phyloP scores from a whole-genome alignment of 148 eudicot species.

The Chenopodium quinoa region DNA sequence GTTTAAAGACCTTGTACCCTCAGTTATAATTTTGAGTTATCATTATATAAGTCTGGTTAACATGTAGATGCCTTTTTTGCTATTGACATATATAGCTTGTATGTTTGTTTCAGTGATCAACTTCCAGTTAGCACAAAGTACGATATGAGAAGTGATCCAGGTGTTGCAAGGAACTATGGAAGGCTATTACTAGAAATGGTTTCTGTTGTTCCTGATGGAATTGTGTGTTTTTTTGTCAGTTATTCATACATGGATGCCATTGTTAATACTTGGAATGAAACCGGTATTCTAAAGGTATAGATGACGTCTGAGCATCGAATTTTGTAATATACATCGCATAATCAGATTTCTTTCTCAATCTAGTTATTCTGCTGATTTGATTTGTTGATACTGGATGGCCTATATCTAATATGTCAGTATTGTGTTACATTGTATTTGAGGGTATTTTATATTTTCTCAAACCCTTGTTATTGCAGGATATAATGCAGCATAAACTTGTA shows the following conservation, averaged over 20 bases:
- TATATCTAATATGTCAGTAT: not conserved
- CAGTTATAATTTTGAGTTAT: too few relatives aligned
- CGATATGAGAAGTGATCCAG: too few relatives aligned
- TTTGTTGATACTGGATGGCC: not conserved
- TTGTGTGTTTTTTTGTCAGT: constrained; percentile 96
- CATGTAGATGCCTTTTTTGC: too few relatives aligned
- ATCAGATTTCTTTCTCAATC: not conserved
- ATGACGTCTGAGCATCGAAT: not conserved
- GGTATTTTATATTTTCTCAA: not conserved
- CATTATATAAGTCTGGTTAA: too few relatives aligned
- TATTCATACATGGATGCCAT: too few relatives aligned
- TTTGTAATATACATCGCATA: not conserved
- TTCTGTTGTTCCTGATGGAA: constrained; percentile 95
- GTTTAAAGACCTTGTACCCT: not conserved
- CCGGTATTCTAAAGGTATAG: too few relatives aligned
- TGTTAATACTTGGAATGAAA: too few relatives aligned
- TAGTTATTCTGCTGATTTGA: constrained; percentile 2
- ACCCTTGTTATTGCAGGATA: constrained; percentile 52
- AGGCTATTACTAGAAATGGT: constrained; percentile 57
- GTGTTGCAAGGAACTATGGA: too few relatives aligned
- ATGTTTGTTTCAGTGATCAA: too few relatives aligned
- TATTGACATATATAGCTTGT: too few relatives aligned
- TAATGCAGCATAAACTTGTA: constrained; percentile 97
- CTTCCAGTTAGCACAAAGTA: too few relatives aligned
- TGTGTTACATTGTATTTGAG: not conserved